Evolutionary conservation across 768 basidiomycete genomes (phyloP), one percentile per base, ranked within the genome.

Genomic region (Agaricus sinodeliciosus): DNA sequence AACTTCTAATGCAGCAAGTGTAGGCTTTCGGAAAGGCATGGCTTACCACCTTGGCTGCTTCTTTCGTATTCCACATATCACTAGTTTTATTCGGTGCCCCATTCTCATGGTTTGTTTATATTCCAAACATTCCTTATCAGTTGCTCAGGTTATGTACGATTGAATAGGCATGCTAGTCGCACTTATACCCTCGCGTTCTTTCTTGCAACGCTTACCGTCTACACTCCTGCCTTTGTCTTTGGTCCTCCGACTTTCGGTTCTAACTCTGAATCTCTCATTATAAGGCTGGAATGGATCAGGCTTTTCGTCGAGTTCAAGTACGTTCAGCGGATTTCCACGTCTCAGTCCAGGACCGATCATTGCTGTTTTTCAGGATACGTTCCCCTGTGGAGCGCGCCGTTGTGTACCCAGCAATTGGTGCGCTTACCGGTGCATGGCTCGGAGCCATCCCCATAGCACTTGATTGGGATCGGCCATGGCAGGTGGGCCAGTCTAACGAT

Each of bases 391-490:
- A 97, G 65, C 74, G 85, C 48, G 81, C 83, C 0, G 65, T 95
- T 18, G 78, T 94, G 15, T 93, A 90, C 60, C 90, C 95, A 13
- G 78, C 80, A 9, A 61, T 85, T 22, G 90, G 90, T 37, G 72
- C 88, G 0, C 58, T 87, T 40, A 26, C 84, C 16, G 95, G 94
- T 4, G 75, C 79, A 41, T 96, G 93, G 94, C 34, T 78, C 12
- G 94, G 93, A 13, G 81, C 79, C 9, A 73, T 94, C 43, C 90
- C 92, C 2, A 85, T 94, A 43, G 88, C 91, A 0, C 80, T 98
- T 15, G 95, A 98, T 68, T 98, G 95, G 95, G 94, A 94, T 63
- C 79, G 92, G 35, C 91, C 94, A 6, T 97, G 94, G 94, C 95
- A 97, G 86, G 93, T 90, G 49, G 52, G 80, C 69, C 27, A 44